Conservation (phyloP, 208 protist species). For the Acanthamoeba triangularis region DNA sequence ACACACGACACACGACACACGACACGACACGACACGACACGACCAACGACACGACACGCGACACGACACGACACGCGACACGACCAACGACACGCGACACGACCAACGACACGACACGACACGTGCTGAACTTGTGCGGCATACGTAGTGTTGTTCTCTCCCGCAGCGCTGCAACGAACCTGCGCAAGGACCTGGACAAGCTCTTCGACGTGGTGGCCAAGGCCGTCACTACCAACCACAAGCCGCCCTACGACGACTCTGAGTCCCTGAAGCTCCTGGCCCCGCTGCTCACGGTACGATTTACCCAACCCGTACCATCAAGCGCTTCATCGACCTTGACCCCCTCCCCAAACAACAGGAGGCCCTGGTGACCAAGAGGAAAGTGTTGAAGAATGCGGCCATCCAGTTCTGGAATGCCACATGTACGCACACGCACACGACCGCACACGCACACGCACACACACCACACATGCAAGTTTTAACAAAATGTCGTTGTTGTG, state of each 20-base stretch:
- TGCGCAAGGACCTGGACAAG: constrained; percentile 28
- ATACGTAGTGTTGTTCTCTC: neutral
- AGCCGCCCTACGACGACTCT: neutral
- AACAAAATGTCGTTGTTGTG: neutral
- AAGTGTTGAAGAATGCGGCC: neutral
- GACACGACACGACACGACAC: too few relatives aligned
- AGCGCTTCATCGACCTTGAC: too few relatives aligned
- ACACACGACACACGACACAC: too few relatives aligned
- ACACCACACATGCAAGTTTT: too few relatives aligned
- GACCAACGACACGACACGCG: too few relatives aligned
- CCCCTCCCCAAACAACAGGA: neutral
- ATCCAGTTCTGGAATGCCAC: constrained; percentile 45
- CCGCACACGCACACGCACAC: too few relatives aligned
- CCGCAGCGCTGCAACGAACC: neutral
- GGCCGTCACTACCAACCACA: constrained; percentile 9
- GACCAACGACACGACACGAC: too few relatives aligned
- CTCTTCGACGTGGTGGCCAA: constrained; percentile 46
- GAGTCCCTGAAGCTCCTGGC: neutral
- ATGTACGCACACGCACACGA: neutral
- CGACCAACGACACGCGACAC: too few relatives aligned
- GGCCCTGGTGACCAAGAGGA: constrained; percentile 10
- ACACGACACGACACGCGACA: too few relatives aligned
- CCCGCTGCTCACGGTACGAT: neutral
- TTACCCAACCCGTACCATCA: too few relatives aligned
- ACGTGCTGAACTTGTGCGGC: too few relatives aligned